Evolutionary conservation across 345 rosid species (phyloP).

Genomic region (Sonneratia alba): DNA sequence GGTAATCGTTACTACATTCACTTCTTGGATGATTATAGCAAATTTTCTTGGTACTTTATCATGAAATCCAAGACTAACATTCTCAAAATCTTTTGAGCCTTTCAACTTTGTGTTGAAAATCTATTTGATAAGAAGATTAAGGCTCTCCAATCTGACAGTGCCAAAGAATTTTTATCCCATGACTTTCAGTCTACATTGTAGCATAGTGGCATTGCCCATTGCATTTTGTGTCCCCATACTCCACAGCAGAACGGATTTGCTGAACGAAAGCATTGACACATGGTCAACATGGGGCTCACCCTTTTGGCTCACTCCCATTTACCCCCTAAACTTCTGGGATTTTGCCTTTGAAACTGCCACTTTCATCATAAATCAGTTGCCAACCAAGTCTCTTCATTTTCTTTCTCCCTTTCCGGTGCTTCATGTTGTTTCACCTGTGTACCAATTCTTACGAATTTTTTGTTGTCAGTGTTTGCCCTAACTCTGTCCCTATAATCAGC

Average conservation of each 20-base stretch:
- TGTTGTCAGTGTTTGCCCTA: background rate
- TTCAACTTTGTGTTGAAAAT: background rate
- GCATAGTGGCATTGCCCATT: background rate
- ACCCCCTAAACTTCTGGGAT: background rate
- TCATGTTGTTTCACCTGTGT: background rate
- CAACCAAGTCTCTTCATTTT: background rate
- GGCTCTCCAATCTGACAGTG: background rate
- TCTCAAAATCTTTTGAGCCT: background rate
- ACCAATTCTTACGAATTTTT: background rate
- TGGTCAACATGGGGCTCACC: background rate
- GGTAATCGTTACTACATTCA: too few species aligned
- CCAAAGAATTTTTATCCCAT: accelerated
- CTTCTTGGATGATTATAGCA: too few species aligned
- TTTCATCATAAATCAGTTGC: background rate
- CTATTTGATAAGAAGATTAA: background rate
- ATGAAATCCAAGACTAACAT: too few species aligned
- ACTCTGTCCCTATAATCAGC: background rate
- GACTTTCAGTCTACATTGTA: background rate
- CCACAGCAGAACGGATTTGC: background rate
- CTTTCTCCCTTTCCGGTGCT: background rate
- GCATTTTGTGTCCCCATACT: background rate
- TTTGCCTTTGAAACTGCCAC: background rate
- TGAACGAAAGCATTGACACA: background rate
- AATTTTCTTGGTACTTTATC: too few species aligned
- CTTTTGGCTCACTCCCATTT: background rate